These are phyloP conservation scores for Neurospora crassa DNA, from an alignment of 2,329 filamentous ascomycete species.

Conservation along the genomic window DNA sequence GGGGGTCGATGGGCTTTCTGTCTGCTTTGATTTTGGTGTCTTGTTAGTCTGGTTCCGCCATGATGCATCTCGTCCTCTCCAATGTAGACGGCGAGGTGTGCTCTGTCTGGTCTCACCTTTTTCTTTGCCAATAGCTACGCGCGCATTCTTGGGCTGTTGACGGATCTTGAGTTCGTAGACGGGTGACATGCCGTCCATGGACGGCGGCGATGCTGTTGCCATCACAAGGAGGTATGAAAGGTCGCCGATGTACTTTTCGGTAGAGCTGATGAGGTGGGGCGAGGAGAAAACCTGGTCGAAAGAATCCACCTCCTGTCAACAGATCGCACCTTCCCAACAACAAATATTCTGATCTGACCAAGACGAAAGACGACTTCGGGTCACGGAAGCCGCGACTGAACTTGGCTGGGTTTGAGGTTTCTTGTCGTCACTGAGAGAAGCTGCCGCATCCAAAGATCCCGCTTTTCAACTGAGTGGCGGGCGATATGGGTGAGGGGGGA, in stretches of 20 bases:
- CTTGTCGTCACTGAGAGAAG: background rate
- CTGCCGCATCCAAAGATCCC: background rate
- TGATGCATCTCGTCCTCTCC: background rate
- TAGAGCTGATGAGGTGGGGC: background rate
- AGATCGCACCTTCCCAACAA: background rate
- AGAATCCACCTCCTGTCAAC: background rate
- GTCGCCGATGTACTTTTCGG: background rate
- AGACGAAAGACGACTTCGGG: background rate
- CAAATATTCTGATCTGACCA: background rate
- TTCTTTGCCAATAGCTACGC: slow-evolving; percentile 63
- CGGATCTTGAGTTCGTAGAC: slow-evolving; percentile 34
- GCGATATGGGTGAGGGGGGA: background rate
- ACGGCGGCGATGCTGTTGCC: background rate
- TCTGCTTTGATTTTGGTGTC: slow-evolving; percentile 34
- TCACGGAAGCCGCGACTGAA: background rate
- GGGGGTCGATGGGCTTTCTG: slow-evolving; percentile 81
- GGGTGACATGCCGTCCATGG: background rate
- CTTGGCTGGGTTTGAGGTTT: background rate
- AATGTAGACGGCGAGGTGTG: background rate
- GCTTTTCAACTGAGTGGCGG: background rate
- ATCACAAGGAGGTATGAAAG: background rate
- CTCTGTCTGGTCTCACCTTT: slow-evolving; percentile 44
- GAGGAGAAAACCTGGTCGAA: background rate
- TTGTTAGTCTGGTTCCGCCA: background rate
- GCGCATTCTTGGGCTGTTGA: slow-evolving; percentile 58